Percentiles rank a stretch among this genome's conserved stretches.
These are phyloP conservation scores for Eucalyptus virginea DNA, from an alignment of 345 rosid genomes.

Conservation along the genomic window DNA sequence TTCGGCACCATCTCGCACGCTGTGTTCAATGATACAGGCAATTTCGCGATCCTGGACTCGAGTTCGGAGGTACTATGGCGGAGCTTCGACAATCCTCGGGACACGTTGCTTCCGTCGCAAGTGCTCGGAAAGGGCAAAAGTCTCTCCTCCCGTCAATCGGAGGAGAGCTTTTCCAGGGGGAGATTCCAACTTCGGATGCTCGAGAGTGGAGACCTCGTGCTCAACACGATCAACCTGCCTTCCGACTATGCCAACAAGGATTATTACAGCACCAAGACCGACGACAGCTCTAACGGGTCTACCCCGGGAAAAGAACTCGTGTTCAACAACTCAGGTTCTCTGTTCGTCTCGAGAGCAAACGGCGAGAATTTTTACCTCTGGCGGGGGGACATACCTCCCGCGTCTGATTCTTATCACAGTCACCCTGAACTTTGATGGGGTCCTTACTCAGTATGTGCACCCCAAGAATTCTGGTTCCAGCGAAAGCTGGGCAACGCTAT, in stretches of 20 bases:
- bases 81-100: conserved; percentile 15
- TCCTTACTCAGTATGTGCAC: not conserved
- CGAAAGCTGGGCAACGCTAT: not conserved
- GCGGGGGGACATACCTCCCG: not conserved
- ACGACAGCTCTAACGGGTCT: not conserved
- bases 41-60: not conserved
- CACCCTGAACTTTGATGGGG: conserved; percentile 27
- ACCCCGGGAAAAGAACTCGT: not conserved
- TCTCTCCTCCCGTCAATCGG: conserved; percentile 4
- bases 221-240: conserved; percentile 3
- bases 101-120: conserved; percentile 24
- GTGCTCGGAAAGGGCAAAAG: not conserved
- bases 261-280: not conserved
- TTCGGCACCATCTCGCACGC: not conserved
- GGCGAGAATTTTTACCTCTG: not conserved
- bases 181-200: no score
- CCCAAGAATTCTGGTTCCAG: not conserved
- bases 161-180: not conserved
- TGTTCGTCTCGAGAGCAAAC: conserved; percentile 3
- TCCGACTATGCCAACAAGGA: not conserved
- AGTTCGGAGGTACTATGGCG: conserved; percentile 1
- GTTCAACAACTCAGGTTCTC: conserved; percentile 5
- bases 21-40: conserved; percentile 8
- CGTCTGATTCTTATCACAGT: not conserved
- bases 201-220: not conserved